Evolutionary conservation across 495 filamentous ascomycete species (phyloP).

Genomic region (Lepidopterella palustris): DNA sequence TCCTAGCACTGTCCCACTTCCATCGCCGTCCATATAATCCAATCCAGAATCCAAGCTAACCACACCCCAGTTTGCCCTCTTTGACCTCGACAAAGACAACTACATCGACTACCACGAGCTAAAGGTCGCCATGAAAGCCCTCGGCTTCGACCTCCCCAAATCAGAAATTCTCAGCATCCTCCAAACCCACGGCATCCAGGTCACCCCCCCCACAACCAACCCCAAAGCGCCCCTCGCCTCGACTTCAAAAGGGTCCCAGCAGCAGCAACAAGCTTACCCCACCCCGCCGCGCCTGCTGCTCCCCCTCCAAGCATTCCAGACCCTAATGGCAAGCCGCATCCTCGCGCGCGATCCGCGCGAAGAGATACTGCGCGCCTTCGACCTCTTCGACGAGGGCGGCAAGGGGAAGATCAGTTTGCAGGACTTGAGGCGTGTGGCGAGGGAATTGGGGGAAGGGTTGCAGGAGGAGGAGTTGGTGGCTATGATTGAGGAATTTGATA

Average conservation of each 20-base stretch:
- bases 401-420: constrained; percentile 83
- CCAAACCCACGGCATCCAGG: constrained; percentile 55
- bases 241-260: constrained; percentile 31
- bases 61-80: constrained; percentile 73
- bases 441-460: constrained; percentile 82
- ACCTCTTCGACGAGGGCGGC: constrained; percentile 71
- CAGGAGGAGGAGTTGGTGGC: constrained; percentile 87
- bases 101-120: constrained; percentile 96
- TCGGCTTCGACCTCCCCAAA: constrained; percentile 87
- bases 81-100: constrained; percentile 93
- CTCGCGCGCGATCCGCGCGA: constrained; percentile 76
- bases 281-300: constrained; percentile 54
- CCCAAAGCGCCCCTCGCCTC: constrained; percentile 42
- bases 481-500: constrained; percentile 99
- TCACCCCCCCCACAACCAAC: constrained; percentile 32
- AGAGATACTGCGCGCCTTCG: constrained; percentile 86
- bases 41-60: constrained; percentile 14
- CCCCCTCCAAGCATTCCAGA: constrained; percentile 65
- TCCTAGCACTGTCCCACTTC: not conserved
- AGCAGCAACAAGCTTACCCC: constrained; percentile 23
- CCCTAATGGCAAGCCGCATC: constrained; percentile 73
- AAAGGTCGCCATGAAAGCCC: constrained; percentile 92
- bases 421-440: constrained; percentile 78
- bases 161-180: constrained; percentile 71
- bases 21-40: not conserved